Conservation (phyloP, 441 rosid species). For the Theobroma grandiflorum region DNA sequence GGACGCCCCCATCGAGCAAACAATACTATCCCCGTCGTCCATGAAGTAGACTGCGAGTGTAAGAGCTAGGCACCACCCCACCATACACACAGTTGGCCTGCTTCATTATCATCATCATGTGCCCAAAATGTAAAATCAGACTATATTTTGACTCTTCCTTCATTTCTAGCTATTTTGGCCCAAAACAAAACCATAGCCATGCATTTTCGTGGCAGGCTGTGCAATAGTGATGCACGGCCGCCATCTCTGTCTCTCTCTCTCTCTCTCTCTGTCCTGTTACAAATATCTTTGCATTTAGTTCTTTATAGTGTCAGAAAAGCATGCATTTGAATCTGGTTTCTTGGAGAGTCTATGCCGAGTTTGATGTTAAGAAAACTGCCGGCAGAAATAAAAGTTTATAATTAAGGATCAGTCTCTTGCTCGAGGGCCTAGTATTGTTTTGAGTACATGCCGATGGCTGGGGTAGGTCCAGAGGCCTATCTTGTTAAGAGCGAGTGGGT, state of each 20-base stretch:
- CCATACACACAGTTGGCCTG: neutral
- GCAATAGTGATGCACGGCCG: neutral
- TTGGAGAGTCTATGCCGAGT: neutral
- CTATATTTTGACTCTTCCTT: neutral
- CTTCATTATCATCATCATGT: neutral
- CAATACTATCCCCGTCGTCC: neutral
- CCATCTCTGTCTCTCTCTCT: neutral
- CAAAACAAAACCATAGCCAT: conserved; percentile 4
- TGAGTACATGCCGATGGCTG: neutral
- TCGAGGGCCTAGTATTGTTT: neutral
- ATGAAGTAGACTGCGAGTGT: neutral
- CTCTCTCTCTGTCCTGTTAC: neutral
- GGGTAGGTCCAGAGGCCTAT: neutral
- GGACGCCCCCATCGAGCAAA: neutral
- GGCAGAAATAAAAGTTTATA: neutral
- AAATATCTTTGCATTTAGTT: neutral
- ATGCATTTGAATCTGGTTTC: neutral
- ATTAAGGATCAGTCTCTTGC: neutral
- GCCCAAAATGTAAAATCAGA: neutral
- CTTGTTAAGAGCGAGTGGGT: neutral
- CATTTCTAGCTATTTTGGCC: neutral
- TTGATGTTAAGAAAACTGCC: neutral
- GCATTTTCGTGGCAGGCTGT: conserved; percentile 4
- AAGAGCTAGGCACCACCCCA: neutral
- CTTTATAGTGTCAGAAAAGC: neutral